These are phyloP conservation scores for Colletotrichum gigasporum DNA, from an alignment of 2,329 filamentous ascomycete genomes.

Conservation along the genomic window DNA sequence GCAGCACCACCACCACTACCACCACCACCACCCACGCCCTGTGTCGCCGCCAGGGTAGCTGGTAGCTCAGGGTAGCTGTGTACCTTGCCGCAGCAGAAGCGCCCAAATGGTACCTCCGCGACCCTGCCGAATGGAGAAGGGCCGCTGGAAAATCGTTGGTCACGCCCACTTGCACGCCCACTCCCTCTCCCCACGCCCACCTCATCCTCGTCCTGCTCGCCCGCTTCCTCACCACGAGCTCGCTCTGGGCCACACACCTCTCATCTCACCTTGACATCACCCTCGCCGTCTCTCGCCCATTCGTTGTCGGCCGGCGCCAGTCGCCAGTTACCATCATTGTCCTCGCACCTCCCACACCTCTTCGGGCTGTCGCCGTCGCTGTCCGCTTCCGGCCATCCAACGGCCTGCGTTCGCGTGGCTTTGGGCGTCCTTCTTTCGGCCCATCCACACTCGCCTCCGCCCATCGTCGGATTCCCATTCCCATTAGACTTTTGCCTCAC, in stretches of 20 bases:
- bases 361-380: constrained; percentile 11
- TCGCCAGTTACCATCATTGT: constrained; percentile 3
- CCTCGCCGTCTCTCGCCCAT: background rate
- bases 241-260: background rate
- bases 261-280: constrained; percentile 1
- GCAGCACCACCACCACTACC: background rate
- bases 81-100: no score
- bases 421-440: constrained; percentile 19
- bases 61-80: no score
- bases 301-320: background rate
- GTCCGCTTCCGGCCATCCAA: constrained; percentile 20
- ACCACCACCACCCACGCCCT: background rate
- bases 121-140: no score
- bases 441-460: constrained; percentile 28
- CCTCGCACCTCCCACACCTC: background rate
- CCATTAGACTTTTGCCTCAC: constrained; percentile 18
- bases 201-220: background rate
- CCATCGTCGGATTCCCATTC: constrained; percentile 16
- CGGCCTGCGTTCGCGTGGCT: constrained; percentile 18
- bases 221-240: background rate
- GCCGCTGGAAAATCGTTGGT: no score
- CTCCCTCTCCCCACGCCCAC: background rate
- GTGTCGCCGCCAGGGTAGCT: no score
- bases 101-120: no score
- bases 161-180: constrained; percentile 30